Evolutionary conservation across 306 rosid genomes (phyloP), one percentile per base, ranked within the genome.

Genomic region (Alnus rubra): DNA sequence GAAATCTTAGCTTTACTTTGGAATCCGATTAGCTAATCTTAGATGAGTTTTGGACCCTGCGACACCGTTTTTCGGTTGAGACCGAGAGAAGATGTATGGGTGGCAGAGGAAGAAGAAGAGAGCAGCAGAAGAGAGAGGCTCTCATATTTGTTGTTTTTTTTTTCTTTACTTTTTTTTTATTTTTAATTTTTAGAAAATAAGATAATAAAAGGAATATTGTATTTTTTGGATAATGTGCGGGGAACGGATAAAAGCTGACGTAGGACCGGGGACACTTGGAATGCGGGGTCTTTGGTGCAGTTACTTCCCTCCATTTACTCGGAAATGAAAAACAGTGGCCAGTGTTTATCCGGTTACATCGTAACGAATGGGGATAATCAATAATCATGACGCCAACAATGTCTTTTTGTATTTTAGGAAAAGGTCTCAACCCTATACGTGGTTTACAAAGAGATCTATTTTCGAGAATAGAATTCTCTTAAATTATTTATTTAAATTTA

Each of bases 201-300:
- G 1, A 14, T 1, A 50, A 3, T 0, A 39, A 71, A 11, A 35
- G 15, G n/a, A 11, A 48, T 59, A 7, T 50, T 19, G 54, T 74
- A 3, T 30, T 19, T 45, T 77, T 71, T 76, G 81, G 90, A 87
- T 78, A 87, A 85, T 42, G 82, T 62, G 69, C 10, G 82, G 75
- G 79, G 75, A 82, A 82, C 73, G 93, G 92, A 87, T 86, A 89
- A 82, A 85, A 59, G 80, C 84, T 78, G 92, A 89, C 89, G 87
- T 48, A 58, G 44, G 74, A 70, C 64, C 19, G 47, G 30, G 52
- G 76, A 47, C 85, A 64, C 78, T 53, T 42, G 77, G 69, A 51
- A 18, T 47, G 60, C 70, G 54, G 23, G 49, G 49, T 23, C 68
- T 5, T 37, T 50, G 10, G 39, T 53, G 31, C 39, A 52, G 4